phyloP scores from a whole-genome alignment of 345 rosid species.

The Corchorus capsularis region DNA sequence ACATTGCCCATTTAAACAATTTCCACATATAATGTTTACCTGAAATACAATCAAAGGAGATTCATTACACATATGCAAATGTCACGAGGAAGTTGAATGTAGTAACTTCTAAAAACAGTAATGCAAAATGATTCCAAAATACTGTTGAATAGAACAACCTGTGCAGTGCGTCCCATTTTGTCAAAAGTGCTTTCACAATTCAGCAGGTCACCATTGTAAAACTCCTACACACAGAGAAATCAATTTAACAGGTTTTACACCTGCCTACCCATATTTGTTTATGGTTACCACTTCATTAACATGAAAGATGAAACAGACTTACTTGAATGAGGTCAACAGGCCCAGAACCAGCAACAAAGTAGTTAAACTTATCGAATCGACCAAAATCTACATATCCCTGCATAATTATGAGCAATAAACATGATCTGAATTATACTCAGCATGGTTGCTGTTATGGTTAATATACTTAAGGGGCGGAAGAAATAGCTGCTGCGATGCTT shows the following conservation, averaged over 20 bases:
- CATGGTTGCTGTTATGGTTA: background rate
- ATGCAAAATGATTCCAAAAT: background rate
- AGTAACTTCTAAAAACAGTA: background rate
- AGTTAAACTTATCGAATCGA: conserved; percentile 59
- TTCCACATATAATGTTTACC: conserved; percentile 86
- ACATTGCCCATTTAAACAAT: conserved; percentile 74
- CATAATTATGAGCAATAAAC: conserved; percentile 21
- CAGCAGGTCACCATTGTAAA: conserved; percentile 72
- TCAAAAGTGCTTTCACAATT: conserved; percentile 82
- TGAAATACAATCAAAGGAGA: conserved; percentile 34
- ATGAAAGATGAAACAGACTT: conserved; percentile 21
- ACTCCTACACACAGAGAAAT: conserved; percentile 48
- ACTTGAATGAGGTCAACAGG: conserved; percentile 73
- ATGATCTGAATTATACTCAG: background rate
- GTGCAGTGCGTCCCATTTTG: conserved; percentile 89
- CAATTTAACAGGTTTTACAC: conserved; percentile 1
- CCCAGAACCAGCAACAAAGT: conserved; percentile 66
- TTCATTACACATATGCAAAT: background rate
- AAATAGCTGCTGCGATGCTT: background rate
- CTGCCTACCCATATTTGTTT: background rate
- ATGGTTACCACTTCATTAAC: background rate
- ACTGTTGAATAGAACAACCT: conserved; percentile 46
- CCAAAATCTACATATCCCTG: conserved; percentile 96
- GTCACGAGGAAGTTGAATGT: conserved; percentile 12
- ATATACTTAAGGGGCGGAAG: background rate